Base-by-base conservation (phyloP, 768 basidiomycete species). In the Peribolospora baueri region DNA sequence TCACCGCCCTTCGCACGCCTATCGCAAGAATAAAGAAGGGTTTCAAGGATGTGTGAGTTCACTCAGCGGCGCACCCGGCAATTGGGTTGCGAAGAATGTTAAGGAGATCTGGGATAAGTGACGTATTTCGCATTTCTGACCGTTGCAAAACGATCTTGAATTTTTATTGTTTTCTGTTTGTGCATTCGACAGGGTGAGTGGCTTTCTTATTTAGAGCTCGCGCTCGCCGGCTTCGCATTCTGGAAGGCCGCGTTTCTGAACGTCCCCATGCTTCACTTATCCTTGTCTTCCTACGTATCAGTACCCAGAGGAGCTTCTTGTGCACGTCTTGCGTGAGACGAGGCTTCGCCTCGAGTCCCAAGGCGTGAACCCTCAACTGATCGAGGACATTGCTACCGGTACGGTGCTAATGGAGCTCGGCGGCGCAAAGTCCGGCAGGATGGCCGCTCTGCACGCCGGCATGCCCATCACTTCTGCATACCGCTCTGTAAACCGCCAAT, bases 11-110 rank as follows among this genome's bases (percentile, higher is more conserved):
- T 51, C 79, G 91, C 58, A 84, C 87, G 51, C 84, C 90, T 38
- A 74, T 90, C 55, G 90, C 87, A n/a, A 91, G 87, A 75, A 57
- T 60, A 56, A 84, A 83, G 62, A 87, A 87, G 53, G 84, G 82
- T 9, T 84, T 91, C 73, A 86, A 86, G 68, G 84, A 90, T 68
- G 87, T 58, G 60, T 57, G 58, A 50, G 55, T 57, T 11, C 57
- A 58, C 4, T 5, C 5, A 10, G 5, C 9, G 40, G 7, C 14
- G 10, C 40, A 3, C 3, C 3, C 5, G n/a, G 13, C 45, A 38
- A 38, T 36, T 4, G 5, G 5, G 5, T 11, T 39, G 25, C 25
- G 25, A 25, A 25, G 25, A 25, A 25, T 25, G 25, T 25, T 25
- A 25, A 25, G 25, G 25, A 25, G 25, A 25, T 25, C 25, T 25